Evolutionary conservation across 352 stramenopile species (phyloP), one percentile per base, ranked within the genome.

Genomic region (Pythium brachiatum): DNA sequence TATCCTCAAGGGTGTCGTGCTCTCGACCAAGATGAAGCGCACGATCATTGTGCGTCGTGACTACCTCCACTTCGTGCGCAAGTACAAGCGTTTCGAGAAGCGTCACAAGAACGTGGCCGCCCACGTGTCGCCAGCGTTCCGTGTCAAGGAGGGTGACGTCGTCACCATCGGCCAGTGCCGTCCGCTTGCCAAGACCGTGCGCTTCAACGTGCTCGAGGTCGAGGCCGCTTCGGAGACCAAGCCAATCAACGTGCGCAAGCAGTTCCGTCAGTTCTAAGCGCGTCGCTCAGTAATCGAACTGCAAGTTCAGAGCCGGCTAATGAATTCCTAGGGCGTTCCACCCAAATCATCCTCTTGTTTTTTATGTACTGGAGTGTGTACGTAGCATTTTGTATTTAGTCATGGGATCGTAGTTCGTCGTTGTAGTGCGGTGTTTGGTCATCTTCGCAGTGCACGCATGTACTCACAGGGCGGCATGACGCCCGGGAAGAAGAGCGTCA

Each of bases 21-120:
- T 99, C 65, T 99, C 97, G 71, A 99, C 88, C 79, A 99, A 99
- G 93, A 99, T 99, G 97, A 99, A 99, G 81, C 93, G 97, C 82
- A 99, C 97, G 53, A 97, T 99, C 76, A 97, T 99, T 71, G 97
- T 99, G 61, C 95, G 97, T 87, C 90, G 97, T 76, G 97, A 99
- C 79, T 99, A 99, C 87, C 82, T 99, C 65, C 97, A 99, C 85
- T 99, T 96, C 82, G 95, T 99, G 66, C 88, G 86, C 75, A 99
- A 99, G 94, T 99, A 99, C 96, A 96, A 95, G 70, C 94, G 96
- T 97, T 99, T 98, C 79, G 97, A 99, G 84, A 99, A 99, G 91
- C 94, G 97, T 77, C 97, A 99, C 95, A 99, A 97, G 83, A 99
- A 99, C 90, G 95, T 99, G 66, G 88, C 96, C 41, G 97, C 97